Percentiles rank a stretch among this genome's conserved stretches.
These are phyloP conservation scores for Saussurea involucrata DNA, from an alignment of 129 eudicot species.

Conservation along the genomic window DNA sequence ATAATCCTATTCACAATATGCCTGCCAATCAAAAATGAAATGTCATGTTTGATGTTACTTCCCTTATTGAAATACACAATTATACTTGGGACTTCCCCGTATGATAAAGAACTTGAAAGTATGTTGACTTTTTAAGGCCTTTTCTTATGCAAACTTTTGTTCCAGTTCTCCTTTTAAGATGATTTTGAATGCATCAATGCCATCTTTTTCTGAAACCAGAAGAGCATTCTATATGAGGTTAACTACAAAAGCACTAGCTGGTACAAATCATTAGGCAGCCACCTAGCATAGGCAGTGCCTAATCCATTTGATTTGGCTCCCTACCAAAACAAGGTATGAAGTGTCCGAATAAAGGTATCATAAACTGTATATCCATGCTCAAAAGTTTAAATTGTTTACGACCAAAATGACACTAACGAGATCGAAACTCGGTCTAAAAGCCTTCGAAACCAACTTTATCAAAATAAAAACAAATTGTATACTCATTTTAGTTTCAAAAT, in stretches of 20 bases:
- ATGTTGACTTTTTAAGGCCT: too few relatives aligned
- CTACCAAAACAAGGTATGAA: neutral
- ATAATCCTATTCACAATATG: constrained; percentile 84
- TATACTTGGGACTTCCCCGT: neutral
- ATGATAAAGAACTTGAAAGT: neutral
- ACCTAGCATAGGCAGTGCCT: neutral
- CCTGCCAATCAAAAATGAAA: constrained; percentile 39
- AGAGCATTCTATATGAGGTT: neutral
- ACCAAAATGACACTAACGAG: too few relatives aligned
- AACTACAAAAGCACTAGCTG: neutral
- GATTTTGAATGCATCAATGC: neutral
- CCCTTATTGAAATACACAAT: neutral
- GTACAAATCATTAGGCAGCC: neutral
- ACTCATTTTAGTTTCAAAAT: too few relatives aligned
- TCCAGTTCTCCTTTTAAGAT: too few relatives aligned
- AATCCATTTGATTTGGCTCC: neutral
- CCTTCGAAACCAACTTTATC: too few relatives aligned
- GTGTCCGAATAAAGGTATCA: neutral
- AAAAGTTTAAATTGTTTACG: too few relatives aligned
- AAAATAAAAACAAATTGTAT: neutral
- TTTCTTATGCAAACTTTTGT: neutral
- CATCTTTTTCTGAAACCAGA: neutral
- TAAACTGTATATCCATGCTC: neutral
- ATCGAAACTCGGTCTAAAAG: too few relatives aligned
- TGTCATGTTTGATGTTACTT: constrained; percentile 4